Percentiles rank a stretch among this genome's conserved stretches.
These are phyloP conservation scores for Auxenochlorella pyrenoidosa DNA, from an alignment of 139 green algal genomes.

Conservation along the genomic window DNA sequence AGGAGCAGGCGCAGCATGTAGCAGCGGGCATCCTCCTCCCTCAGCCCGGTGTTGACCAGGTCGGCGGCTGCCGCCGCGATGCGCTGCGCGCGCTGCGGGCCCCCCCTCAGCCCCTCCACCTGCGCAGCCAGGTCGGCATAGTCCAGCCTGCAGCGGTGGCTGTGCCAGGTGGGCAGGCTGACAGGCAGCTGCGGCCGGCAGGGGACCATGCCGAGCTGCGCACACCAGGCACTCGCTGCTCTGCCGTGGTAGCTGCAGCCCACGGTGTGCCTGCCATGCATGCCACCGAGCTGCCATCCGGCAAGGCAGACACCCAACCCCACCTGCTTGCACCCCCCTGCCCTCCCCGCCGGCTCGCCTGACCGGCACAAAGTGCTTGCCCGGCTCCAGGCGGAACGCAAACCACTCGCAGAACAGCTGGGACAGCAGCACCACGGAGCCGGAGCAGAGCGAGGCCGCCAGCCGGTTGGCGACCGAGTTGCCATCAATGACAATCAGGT, in stretches of 20 bases:
- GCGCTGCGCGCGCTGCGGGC: not conserved
- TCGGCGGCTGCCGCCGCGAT: not conserved
- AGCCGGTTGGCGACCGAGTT: not conserved
- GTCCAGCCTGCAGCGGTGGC: not conserved
- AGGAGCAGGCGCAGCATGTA: not conserved
- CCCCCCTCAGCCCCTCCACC: not conserved
- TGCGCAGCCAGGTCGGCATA: not conserved
- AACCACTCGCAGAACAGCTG: conserved; percentile 6
- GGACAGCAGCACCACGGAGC: not conserved
- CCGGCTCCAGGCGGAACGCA: not conserved
- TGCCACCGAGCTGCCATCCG: no score
- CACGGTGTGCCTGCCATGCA: no score
- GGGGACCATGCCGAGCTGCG: no score
- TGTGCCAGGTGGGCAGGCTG: no score
- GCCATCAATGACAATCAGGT: not conserved
- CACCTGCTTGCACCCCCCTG: not conserved
- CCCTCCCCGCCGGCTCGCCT: not conserved
- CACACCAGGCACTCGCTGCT: no score
- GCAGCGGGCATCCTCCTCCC: not conserved
- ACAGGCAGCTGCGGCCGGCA: no score
- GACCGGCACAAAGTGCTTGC: not conserved
- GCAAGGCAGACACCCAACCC: no score
- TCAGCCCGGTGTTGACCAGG: not conserved
- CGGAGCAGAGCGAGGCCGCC: not conserved
- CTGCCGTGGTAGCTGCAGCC: no score